Evolutionary conservation across 2,329 filamentous ascomycete genomes (phyloP).

Genomic region (Fusarium sp.): DNA sequence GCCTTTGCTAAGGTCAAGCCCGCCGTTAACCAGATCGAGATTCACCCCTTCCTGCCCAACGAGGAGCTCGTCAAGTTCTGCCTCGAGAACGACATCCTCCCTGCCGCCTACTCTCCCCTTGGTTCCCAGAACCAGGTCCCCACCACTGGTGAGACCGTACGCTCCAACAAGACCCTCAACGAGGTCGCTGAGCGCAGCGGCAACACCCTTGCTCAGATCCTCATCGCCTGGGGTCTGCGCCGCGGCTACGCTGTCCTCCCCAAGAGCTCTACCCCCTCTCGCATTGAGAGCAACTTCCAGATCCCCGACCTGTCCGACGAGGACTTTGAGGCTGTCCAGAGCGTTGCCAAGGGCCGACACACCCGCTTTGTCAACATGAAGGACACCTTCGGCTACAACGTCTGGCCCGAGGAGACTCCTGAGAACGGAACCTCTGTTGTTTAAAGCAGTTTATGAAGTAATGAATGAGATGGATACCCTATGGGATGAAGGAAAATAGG

Average conservation of each 20-base stretch:
- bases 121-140: conserved; percentile 61
- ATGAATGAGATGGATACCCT: conserved; percentile 30
- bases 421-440: conserved; percentile 32
- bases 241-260: conserved; percentile 75
- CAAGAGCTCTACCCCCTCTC: conserved; percentile 74
- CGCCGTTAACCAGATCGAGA: conserved; percentile 61
- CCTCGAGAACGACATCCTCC: conserved; percentile 61
- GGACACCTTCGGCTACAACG: conserved; percentile 79
- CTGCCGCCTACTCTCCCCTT: conserved; percentile 69
- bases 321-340: conserved; percentile 63
- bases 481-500: not conserved
- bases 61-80: conserved; percentile 64
- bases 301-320: conserved; percentile 55
- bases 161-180: conserved; percentile 55
- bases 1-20: conserved; percentile 59
- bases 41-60: conserved; percentile 55
- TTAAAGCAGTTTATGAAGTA: conserved; percentile 23
- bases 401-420: conserved; percentile 69
- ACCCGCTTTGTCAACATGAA: conserved; percentile 85
- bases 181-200: conserved; percentile 63
- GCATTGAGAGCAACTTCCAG: conserved; percentile 60
- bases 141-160: conserved; percentile 43
- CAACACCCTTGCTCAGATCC: conserved; percentile 63
- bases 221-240: conserved; percentile 70
- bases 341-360: conserved; percentile 65